Percentiles rank a stretch among this genome's conserved stretches.
Conservation (phyloP, 306 rosid genomes). For the Lathyrus tuberosus region DNA sequence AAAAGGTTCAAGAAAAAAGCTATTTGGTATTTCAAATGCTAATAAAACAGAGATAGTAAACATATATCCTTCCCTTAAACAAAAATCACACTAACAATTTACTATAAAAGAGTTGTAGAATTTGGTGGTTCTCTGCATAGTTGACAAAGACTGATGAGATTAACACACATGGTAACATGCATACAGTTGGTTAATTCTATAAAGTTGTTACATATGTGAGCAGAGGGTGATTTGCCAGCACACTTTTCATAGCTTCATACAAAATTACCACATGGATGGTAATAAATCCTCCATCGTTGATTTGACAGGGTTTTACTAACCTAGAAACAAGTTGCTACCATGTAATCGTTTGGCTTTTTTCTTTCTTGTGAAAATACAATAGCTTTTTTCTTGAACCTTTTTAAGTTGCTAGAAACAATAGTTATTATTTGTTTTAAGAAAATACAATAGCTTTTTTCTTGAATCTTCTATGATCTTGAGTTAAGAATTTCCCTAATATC, state of each 20-base stretch:
- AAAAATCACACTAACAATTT: too few relatives aligned
- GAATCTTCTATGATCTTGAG: too few relatives aligned
- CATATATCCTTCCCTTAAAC: too few relatives aligned
- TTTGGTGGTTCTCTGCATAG: background rate
- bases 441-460: too few relatives aligned
- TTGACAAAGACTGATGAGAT: too few relatives aligned
- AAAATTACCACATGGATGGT: background rate
- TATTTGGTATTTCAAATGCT: background rate
- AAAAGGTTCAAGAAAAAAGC: too few relatives aligned
- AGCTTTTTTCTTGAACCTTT: background rate
- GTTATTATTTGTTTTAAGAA: too few relatives aligned
- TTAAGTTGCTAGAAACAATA: too few relatives aligned
- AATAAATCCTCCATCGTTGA: background rate
- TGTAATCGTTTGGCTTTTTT: background rate
- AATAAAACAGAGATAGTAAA: too few relatives aligned
- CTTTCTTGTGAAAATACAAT: background rate
- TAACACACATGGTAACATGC: background rate
- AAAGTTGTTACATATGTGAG: background rate
- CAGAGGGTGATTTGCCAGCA: background rate
- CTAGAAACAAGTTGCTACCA: background rate
- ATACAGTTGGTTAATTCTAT: background rate
- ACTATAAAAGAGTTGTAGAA: background rate
- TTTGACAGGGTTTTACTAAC: background rate
- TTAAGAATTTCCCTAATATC: slow-evolving; percentile 48
- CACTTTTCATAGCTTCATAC: background rate